phyloP scores from a whole-genome alignment of 2,329 filamentous ascomycete genomes.

The Diplodia sapinea region DNA sequence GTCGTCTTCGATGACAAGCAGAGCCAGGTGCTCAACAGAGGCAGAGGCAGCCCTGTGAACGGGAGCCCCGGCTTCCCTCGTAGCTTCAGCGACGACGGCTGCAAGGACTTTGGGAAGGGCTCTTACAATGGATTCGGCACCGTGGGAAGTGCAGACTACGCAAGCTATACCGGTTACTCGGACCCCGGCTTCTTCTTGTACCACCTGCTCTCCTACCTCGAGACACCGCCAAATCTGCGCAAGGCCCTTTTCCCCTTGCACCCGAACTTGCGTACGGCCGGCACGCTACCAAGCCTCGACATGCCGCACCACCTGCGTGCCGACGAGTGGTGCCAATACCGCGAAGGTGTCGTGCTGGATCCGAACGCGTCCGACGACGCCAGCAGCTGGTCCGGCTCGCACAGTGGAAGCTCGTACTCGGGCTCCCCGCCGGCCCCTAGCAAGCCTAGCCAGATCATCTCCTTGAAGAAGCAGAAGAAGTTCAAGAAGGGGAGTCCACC shows the following conservation, averaged over 20 bases:
- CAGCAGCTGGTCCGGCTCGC: conserved; percentile 14
- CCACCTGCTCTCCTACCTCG: conserved; percentile 80
- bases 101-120: conserved; percentile 23
- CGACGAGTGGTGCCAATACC: conserved; percentile 78
- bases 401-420: conserved; percentile 21
- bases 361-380: neutral
- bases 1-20: conserved; percentile 79
- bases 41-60: conserved; percentile 21
- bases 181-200: conserved; percentile 81
- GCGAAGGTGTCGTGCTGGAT: conserved; percentile 73
- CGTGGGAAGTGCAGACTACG: conserved; percentile 52
- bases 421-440: conserved; percentile 38
- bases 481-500: conserved; percentile 3
- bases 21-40: conserved; percentile 34
- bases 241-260: conserved; percentile 77
- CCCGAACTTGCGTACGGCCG: conserved; percentile 75
- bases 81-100: conserved; percentile 53
- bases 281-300: conserved; percentile 76
- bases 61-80: conserved; percentile 25
- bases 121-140: conserved; percentile 40
- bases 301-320: conserved; percentile 82
- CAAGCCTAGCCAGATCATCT: conserved; percentile 48
- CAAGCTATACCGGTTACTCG: conserved; percentile 27
- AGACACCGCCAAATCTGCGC: conserved; percentile 82
- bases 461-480: conserved; percentile 27